Conservation (phyloP, 2,329 filamentous ascomycete genomes). For the Sporothrix inflata region DNA sequence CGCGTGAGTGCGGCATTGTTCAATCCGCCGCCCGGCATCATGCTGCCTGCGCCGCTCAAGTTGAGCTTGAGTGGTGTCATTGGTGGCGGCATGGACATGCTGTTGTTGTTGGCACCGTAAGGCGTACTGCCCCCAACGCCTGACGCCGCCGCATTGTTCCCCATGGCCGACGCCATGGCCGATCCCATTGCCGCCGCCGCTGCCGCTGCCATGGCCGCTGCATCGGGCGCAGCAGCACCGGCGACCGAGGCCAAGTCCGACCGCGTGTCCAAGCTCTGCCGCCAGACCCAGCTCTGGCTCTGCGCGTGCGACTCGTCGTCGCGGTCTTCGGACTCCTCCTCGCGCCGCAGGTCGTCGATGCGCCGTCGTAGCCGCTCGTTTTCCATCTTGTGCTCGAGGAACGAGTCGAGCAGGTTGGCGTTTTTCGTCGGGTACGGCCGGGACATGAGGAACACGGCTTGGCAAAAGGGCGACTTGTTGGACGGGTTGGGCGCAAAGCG, state of each 20-base stretch:
- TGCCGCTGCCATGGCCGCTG: background rate
- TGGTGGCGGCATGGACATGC: slow-evolving; percentile 28
- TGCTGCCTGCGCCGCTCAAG: background rate
- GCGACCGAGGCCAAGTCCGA: slow-evolving; percentile 57
- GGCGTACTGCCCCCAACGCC: background rate
- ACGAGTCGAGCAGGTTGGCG: slow-evolving; percentile 82
- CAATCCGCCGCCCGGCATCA: slow-evolving; percentile 40
- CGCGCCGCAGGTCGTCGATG: slow-evolving; percentile 80
- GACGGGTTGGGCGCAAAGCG: slow-evolving; percentile 64
- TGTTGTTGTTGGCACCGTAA: background rate
- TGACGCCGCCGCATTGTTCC: background rate
- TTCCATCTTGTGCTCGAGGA: slow-evolving; percentile 95
- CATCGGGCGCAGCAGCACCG: background rate
- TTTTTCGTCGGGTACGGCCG: slow-evolving; percentile 89
- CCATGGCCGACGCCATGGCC: background rate
- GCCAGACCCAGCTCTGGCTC: slow-evolving; percentile 34
- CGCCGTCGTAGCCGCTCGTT: slow-evolving; percentile 84
- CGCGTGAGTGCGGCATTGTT: slow-evolving; percentile 70
- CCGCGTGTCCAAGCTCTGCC: slow-evolving; percentile 28
- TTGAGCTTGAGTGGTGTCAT: background rate
- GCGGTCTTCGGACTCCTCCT: slow-evolving; percentile 79
- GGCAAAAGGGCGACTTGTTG: slow-evolving; percentile 72
- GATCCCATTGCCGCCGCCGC: background rate
- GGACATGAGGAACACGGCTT: slow-evolving; percentile 92
- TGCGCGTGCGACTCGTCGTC: slow-evolving; percentile 67